Percentiles rank a stretch among this genome's conserved stretches.
These are phyloP conservation scores for Urostyla sp. DNA, from an alignment of 73 alveolate genomes.

Conservation along the genomic window DNA sequence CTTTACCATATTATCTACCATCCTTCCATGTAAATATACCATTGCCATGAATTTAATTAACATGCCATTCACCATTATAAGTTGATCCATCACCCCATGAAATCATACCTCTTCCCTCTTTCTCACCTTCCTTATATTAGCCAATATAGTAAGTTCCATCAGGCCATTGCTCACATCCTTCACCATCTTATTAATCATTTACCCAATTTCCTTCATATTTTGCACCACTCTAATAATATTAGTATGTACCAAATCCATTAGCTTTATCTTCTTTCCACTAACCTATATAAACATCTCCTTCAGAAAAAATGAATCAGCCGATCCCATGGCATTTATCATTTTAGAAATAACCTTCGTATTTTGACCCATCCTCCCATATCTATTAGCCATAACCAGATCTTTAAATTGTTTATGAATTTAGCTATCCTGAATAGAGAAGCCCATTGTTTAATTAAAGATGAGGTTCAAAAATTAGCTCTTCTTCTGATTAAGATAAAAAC, in stretches of 20 bases:
- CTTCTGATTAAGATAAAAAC: too few relatives aligned
- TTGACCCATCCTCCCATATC: constrained; percentile 78
- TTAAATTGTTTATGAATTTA: too few relatives aligned
- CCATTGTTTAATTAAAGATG: too few relatives aligned
- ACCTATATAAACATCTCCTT: constrained; percentile 67
- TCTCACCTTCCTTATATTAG: constrained; percentile 28
- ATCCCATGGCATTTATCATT: constrained; percentile 69
- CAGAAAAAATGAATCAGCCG: constrained; percentile 69
- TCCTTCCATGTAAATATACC: constrained; percentile 43
- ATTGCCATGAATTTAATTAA: constrained; percentile 43
- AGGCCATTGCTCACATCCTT: constrained; percentile 56
- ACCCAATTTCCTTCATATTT: constrained; percentile 76
- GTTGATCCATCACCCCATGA: constrained; percentile 37
- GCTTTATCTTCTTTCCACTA: constrained; percentile 72
- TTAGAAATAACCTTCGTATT: constrained; percentile 69
- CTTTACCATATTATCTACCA: constrained; percentile 53
- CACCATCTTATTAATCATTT: constrained; percentile 82
- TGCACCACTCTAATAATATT: constrained; percentile 86
- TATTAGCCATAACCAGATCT: too few relatives aligned
- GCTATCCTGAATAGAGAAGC: too few relatives aligned
- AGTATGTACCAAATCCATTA: constrained; percentile 76
- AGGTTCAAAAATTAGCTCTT: too few relatives aligned
- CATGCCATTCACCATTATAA: constrained; percentile 51
- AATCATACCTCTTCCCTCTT: constrained; percentile 50
- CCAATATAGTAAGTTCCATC: constrained; percentile 43